Percentiles rank a stretch among this genome's conserved stretches.
Conservation (phyloP, 306 rosid genomes). For the Lotus japonicus region DNA sequence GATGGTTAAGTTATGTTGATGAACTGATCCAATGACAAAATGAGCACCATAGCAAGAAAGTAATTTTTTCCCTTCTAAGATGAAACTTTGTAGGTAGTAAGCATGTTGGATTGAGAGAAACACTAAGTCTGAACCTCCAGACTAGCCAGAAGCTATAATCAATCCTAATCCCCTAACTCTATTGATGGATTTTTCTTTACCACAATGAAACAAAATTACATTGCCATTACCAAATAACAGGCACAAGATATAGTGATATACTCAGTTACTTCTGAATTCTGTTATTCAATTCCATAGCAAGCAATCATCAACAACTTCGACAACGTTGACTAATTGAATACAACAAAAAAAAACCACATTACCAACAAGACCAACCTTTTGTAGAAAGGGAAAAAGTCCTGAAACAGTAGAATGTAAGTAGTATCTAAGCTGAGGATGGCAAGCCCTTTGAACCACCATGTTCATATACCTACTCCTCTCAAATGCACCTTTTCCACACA, state of each 20-base stretch:
- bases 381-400: slow-evolving; percentile 65
- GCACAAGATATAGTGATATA: background rate
- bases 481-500: slow-evolving; percentile 65
- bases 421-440: slow-evolving; percentile 75
- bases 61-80: background rate
- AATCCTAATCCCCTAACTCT: background rate
- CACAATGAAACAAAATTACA: background rate
- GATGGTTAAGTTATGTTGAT: no score
- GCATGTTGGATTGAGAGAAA: background rate
- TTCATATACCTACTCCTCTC: slow-evolving; percentile 86
- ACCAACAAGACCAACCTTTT: slow-evolving; percentile 45
- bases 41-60: background rate
- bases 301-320: background rate
- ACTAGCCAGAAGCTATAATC: background rate
- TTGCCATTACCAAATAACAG: background rate
- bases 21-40: background rate
- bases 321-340: background rate
- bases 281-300: slow-evolving; percentile 13
- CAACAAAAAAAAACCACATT: background rate
- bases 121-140: background rate
- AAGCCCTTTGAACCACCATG: slow-evolving; percentile 76
- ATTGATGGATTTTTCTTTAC: background rate
- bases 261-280: background rate
- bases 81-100: background rate
- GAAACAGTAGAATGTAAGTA: slow-evolving; percentile 72